phyloP scores from a whole-genome alignment of 345 rosid genomes.

The Lepidium didymum region DNA sequence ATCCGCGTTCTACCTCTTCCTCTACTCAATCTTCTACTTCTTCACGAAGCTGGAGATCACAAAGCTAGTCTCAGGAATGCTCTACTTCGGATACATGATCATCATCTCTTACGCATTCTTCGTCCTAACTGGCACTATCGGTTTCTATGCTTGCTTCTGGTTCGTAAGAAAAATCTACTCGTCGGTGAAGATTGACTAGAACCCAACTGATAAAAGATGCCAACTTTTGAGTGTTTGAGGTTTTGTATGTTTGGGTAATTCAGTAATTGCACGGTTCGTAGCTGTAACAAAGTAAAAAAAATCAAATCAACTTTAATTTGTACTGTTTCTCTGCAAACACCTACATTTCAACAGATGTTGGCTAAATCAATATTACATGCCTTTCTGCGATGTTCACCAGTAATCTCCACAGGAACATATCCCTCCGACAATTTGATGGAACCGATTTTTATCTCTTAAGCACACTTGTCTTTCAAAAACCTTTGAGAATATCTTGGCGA shows the following conservation, averaged over 20 bases:
- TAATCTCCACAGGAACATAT: constrained; percentile 78
- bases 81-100: constrained; percentile 89
- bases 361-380: constrained; percentile 9
- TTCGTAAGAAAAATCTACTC: constrained; percentile 92
- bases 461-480: constrained; percentile 48
- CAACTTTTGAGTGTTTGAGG: constrained; percentile 25
- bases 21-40: constrained; percentile 92
- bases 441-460: constrained; percentile 74
- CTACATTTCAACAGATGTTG: constrained; percentile 16
- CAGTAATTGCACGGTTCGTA: constrained; percentile 20
- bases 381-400: constrained; percentile 40
- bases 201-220: constrained; percentile 15
- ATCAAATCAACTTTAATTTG: constrained; percentile 14
- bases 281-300: constrained; percentile 25
- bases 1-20: constrained; percentile 90
- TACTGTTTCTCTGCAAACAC: constrained; percentile 2
- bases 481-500: constrained; percentile 67
- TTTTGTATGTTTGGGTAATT: constrained; percentile 27
- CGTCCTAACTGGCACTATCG: constrained; percentile 84
- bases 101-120: constrained; percentile 89
- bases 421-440: constrained; percentile 55
- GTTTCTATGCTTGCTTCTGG: constrained; percentile 98
- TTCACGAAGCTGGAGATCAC: constrained; percentile 93
- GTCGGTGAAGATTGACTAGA: constrained; percentile 87
- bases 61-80: constrained; percentile 80